Evolutionary conservation across 257 asterid genomes (phyloP).

Genomic region (Ajuga chamaepitys): DNA sequence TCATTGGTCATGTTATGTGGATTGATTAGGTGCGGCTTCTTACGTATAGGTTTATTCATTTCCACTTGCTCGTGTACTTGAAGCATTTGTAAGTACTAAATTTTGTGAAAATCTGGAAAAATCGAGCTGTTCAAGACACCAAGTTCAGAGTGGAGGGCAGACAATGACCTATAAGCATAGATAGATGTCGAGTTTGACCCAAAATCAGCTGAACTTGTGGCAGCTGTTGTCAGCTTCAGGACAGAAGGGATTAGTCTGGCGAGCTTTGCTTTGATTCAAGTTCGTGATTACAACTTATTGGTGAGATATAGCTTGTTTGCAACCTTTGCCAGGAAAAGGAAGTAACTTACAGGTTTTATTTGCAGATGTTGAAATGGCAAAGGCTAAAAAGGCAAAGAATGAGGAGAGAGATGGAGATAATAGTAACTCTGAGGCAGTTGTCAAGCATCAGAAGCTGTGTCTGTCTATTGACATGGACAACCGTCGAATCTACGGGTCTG

Average conservation of each 20-base stretch:
- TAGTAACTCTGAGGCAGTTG: conserved; percentile 73
- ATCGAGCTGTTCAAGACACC: neutral
- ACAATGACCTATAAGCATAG: neutral
- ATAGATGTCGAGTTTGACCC: neutral
- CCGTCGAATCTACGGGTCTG: conserved; percentile 78
- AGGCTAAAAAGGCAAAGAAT: conserved; percentile 69
- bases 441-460: conserved; percentile 94
- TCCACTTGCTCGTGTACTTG: neutral
- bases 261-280: neutral
- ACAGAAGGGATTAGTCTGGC: neutral
- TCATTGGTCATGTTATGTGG: neutral
- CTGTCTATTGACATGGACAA: conserved; percentile 86
- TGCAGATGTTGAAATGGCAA: conserved; percentile 61
- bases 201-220: neutral
- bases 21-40: neutral
- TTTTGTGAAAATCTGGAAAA: neutral
- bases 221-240: neutral
- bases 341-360: conserved; percentile 2
- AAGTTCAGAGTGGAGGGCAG: neutral
- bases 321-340: neutral
- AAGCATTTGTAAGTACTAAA: neutral
- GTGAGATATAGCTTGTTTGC: neutral
- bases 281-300: neutral
- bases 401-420: conserved; percentile 73
- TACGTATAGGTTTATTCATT: too few relatives aligned